phyloP scores from a whole-genome alignment of 2,329 filamentous ascomycete species.

The Aspergillus uvarum region DNA sequence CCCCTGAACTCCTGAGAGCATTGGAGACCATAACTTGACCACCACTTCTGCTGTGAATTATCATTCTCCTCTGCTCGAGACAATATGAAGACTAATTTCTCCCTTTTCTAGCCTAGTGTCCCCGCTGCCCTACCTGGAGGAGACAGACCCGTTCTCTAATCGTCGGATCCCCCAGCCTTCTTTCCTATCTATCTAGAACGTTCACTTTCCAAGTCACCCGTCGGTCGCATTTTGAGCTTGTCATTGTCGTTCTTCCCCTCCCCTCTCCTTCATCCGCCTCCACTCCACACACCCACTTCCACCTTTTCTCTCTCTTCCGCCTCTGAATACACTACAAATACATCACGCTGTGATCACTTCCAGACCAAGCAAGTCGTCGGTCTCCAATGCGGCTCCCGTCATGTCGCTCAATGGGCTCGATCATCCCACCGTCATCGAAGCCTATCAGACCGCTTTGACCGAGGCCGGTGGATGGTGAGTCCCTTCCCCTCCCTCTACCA shows the following conservation, averaged over 20 bases:
- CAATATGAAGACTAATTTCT: neutral
- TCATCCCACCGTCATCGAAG: constrained; percentile 74
- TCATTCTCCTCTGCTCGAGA: no score
- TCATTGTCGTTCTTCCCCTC: neutral
- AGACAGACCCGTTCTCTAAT: neutral
- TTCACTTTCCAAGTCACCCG: constrained; percentile 5
- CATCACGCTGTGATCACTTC: constrained; percentile 5
- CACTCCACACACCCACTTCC: neutral
- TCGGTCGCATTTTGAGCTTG: neutral
- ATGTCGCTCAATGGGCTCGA: constrained; percentile 99
- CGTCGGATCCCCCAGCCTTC: neutral
- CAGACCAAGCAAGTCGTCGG: constrained; percentile 9
- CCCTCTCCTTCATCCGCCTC: neutral
- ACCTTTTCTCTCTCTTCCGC: constrained; percentile 12
- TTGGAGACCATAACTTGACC: constrained; percentile 1
- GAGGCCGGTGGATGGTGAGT: constrained; percentile 94
- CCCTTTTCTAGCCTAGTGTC: neutral
- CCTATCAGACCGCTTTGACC: constrained; percentile 73
- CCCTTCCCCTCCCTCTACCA: neutral
- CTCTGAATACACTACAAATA: neutral
- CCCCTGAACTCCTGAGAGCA: constrained; percentile 28
- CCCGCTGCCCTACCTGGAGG: neutral
- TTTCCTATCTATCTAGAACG: neutral
- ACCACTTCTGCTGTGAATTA: neutral
- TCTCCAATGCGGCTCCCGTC: constrained; percentile 38